A percentile compares a stretch with the other conserved stretches of the same genome.
These are phyloP conservation scores for Corylus americana DNA, from an alignment of 306 rosid genomes.

Conservation along the genomic window DNA sequence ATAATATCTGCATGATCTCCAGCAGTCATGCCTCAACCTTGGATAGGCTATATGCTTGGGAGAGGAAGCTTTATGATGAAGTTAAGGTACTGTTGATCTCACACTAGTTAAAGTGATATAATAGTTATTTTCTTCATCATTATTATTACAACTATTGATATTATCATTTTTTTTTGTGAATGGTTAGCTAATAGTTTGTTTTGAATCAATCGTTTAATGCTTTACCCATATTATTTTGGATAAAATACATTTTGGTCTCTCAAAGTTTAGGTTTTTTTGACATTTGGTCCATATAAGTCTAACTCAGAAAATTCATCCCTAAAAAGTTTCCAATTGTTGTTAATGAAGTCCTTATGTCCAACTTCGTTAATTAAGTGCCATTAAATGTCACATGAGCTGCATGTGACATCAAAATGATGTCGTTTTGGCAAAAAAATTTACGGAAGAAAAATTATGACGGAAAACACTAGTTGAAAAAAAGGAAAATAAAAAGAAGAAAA, in stretches of 20 bases:
- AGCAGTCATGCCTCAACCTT: constrained; percentile 97
- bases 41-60: constrained; percentile 97
- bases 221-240: background rate
- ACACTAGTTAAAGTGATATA: background rate
- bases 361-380: background rate
- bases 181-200: background rate
- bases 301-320: background rate
- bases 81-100: constrained; percentile 69
- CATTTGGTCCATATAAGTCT: background rate
- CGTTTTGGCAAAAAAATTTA: too few species aligned
- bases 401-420: too few species aligned
- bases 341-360: background rate
- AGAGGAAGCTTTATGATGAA: constrained; percentile 95
- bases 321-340: background rate
- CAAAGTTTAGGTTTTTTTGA: background rate
- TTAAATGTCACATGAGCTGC: background rate
- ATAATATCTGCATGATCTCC: constrained; percentile 74
- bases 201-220: background rate
- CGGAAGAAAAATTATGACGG: too few species aligned
- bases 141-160: background rate
- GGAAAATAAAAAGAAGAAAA: too few species aligned
- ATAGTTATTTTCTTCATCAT: background rate
- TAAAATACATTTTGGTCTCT: background rate
- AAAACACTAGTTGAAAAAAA: too few species aligned
- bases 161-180: background rate